Evolutionary conservation across 345 rosid species (phyloP).

Genomic region (Erodium maritimum): DNA sequence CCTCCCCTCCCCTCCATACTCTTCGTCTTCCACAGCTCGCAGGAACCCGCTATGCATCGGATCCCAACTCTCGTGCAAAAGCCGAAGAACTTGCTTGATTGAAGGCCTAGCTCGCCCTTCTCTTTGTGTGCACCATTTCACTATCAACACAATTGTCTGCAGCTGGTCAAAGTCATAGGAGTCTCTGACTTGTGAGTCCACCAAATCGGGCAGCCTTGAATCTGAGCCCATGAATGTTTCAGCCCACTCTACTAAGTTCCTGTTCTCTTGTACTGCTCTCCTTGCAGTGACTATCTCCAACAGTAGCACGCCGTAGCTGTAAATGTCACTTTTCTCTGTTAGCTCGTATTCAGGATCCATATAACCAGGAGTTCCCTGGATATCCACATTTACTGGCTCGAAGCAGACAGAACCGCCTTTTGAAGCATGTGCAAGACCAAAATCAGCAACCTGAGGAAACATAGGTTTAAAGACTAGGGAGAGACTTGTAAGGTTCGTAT

Average conservation of each 20-base stretch:
- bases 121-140: constrained; percentile 86
- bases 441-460: constrained; percentile 78
- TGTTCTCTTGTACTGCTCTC: constrained; percentile 67
- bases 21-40: constrained; percentile 53
- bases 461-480: too few relatives aligned
- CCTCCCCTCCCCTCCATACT: constrained; percentile 47
- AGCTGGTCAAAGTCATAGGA: constrained; percentile 70
- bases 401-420: constrained; percentile 81
- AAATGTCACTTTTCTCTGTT: constrained; percentile 82
- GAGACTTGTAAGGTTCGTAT: too few relatives aligned
- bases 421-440: constrained; percentile 87
- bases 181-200: constrained; percentile 52
- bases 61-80: constrained; percentile 74
- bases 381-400: constrained; percentile 75
- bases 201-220: constrained; percentile 41
- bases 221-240: constrained; percentile 44
- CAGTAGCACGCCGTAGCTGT: constrained; percentile 88
- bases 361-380: constrained; percentile 98
- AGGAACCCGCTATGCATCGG: constrained; percentile 61
- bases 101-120: constrained; percentile 79
- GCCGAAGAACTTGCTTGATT: constrained; percentile 72
- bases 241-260: constrained; percentile 65
- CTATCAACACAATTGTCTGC: constrained; percentile 40
- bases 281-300: constrained; percentile 72
- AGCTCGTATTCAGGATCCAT: constrained; percentile 95